Percentiles rank a stretch among this genome's conserved stretches.
phyloP scores from a whole-genome alignment of 1,284 basidiomycete species.

The Trichosporon sp. region DNA sequence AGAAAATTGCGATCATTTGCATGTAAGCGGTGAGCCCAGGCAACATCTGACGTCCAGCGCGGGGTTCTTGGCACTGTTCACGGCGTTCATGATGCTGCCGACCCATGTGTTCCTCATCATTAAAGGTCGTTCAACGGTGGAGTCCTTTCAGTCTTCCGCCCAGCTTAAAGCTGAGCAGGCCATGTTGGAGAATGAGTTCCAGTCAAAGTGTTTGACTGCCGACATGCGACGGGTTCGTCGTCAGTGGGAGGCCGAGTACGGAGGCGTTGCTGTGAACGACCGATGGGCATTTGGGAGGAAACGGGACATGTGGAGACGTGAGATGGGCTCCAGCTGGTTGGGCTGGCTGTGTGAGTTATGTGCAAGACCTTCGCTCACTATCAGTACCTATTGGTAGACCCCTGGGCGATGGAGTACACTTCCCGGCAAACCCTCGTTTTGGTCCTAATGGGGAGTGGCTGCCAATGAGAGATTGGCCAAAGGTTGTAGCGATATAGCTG shows the following conservation, averaged over 20 bases:
- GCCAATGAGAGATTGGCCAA: conserved; percentile 51
- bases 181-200: conserved; percentile 42
- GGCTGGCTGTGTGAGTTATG: conserved; percentile 54
- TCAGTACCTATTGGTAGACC: conserved; percentile 53
- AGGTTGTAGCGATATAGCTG: conserved; percentile 24
- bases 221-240: conserved; percentile 20
- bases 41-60: conserved; percentile 36
- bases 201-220: conserved; percentile 21
- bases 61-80: conserved; percentile 51
- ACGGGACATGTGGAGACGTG: conserved; percentile 43
- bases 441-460: conserved; percentile 55
- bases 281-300: conserved; percentile 49
- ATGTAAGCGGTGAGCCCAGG: conserved; percentile 41
- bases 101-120: conserved; percentile 49
- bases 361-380: background rate
- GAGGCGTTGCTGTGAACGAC: conserved; percentile 45
- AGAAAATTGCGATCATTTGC: conserved; percentile 48
- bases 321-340: conserved; percentile 48
- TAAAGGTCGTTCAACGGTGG: conserved; percentile 48
- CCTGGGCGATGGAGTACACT: conserved; percentile 50
- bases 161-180: conserved; percentile 47
- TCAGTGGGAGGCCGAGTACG: conserved; percentile 53
- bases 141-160: conserved; percentile 45
- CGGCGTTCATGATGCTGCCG: conserved; percentile 40
- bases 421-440: conserved; percentile 49